Evolutionary conservation across 495 filamentous ascomycete genomes (phyloP).

Genomic region (Penicillium goetzii): DNA sequence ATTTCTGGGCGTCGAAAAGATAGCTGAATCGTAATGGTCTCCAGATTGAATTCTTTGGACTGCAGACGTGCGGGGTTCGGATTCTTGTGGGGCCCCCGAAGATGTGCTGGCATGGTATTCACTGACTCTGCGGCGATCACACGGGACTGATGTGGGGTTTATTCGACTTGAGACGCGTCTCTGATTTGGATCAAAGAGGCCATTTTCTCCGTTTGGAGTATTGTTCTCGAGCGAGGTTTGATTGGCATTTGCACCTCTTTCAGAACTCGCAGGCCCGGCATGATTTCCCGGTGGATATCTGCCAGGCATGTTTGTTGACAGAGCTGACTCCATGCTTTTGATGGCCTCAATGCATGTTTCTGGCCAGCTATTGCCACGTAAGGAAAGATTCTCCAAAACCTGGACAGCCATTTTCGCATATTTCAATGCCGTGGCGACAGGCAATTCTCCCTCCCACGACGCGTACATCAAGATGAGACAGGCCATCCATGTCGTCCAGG

Average conservation of each 20-base stretch:
- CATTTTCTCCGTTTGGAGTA: neutral
- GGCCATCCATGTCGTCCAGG: slow-evolving; percentile 55
- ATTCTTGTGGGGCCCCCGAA: neutral
- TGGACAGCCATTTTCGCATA: slow-evolving; percentile 40
- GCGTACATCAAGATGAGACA: slow-evolving; percentile 52
- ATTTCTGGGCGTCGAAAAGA: slow-evolving; percentile 14
- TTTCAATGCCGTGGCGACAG: slow-evolving; percentile 34
- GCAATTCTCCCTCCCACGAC: slow-evolving; percentile 45
- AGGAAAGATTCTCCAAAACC: slow-evolving; percentile 41
- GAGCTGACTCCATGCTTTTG: slow-evolving; percentile 41
- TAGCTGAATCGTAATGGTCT: slow-evolving; percentile 11
- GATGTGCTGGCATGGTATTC: neutral
- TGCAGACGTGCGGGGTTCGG: slow-evolving; percentile 7
- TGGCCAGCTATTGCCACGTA: slow-evolving; percentile 45
- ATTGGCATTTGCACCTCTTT: neutral
- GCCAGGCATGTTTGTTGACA: slow-evolving; percentile 19
- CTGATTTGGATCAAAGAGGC: neutral
- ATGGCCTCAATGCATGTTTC: slow-evolving; percentile 50
- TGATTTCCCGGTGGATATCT: neutral
- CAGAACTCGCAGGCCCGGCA: neutral
- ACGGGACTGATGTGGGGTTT: neutral
- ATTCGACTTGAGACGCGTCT: neutral
- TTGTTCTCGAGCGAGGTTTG: neutral
- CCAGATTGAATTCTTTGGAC: neutral
- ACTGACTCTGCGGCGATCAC: neutral